Percentiles rank a stretch among this genome's conserved stretches.
These are phyloP conservation scores for Sporothrix inflata DNA, from an alignment of 2,329 filamentous ascomycete genomes.

Conservation along the genomic window DNA sequence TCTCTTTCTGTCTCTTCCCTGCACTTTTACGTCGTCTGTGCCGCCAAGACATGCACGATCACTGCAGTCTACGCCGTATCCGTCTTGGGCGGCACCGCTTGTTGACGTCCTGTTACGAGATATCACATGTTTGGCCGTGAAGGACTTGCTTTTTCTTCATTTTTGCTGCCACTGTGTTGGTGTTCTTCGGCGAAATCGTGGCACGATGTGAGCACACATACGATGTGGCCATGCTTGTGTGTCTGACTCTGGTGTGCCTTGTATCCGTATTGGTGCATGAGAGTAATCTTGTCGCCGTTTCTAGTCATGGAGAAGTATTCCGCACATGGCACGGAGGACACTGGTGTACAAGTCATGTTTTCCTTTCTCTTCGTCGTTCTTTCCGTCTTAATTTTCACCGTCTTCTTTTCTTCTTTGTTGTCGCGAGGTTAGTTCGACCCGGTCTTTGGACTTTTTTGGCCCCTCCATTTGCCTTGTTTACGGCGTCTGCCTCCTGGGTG, in stretches of 20 bases:
- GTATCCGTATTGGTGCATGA: not conserved
- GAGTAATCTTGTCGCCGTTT: not conserved
- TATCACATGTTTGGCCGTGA: not conserved
- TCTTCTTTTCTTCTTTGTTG: not conserved
- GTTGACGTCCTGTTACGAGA: constrained; percentile 10
- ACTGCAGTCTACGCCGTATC: not conserved
- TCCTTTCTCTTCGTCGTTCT: too few relatives aligned
- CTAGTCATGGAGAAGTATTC: not conserved
- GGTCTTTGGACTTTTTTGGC: not conserved
- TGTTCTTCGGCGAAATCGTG: not conserved
- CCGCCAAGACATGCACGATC: not conserved
- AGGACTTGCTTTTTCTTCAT: not conserved
- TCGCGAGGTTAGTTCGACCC: not conserved
- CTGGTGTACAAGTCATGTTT: not conserved
- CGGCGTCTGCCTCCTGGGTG: not conserved
- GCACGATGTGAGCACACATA: not conserved
- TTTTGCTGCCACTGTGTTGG: not conserved
- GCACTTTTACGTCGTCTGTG: not conserved
- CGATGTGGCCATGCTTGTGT: not conserved
- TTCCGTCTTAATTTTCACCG: not conserved
- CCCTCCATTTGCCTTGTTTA: not conserved
- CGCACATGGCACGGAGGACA: not conserved
- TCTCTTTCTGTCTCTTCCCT: not conserved
- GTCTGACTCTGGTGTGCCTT: not conserved
- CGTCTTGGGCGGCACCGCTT: not conserved